Evolutionary conservation across 2,329 filamentous ascomycete genomes (phyloP).

Genomic region (Sarocladium strictum): DNA sequence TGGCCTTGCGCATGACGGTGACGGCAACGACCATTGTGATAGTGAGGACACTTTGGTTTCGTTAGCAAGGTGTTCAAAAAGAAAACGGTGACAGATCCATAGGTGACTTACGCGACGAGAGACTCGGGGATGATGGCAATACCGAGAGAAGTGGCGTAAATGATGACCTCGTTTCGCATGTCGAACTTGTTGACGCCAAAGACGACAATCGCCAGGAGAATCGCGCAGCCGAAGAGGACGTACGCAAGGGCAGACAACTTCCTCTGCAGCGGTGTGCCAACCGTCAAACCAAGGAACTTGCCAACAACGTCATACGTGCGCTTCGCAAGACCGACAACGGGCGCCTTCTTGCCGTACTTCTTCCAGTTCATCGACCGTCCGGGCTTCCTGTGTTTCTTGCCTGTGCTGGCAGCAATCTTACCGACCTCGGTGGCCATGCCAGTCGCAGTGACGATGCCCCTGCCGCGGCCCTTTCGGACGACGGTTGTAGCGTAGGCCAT

Average conservation of each 20-base stretch:
- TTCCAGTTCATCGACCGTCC: conserved; percentile 46
- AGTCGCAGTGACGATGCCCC: conserved; percentile 66
- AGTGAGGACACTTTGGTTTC: conserved; percentile 46
- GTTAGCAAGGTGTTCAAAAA: conserved; percentile 12
- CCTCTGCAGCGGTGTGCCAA: conserved; percentile 72
- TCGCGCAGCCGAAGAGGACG: conserved; percentile 66
- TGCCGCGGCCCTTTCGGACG: conserved; percentile 66
- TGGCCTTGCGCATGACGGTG: conserved; percentile 57
- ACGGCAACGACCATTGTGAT: conserved; percentile 65
- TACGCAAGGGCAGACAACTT: conserved; percentile 75
- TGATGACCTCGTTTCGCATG: conserved; percentile 45
- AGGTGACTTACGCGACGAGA: conserved; percentile 44
- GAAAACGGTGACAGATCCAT: conserved; percentile 23
- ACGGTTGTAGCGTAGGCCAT: conserved; percentile 70
- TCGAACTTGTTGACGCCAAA: conserved; percentile 52
- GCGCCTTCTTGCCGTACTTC: conserved; percentile 46
- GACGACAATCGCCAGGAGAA: conserved; percentile 50
- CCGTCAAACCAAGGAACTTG: conserved; percentile 54
- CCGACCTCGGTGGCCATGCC: conserved; percentile 69
- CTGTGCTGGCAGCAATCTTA: conserved; percentile 55
- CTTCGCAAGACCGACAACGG: conserved; percentile 39
- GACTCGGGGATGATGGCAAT: conserved; percentile 60
- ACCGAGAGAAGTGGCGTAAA: conserved; percentile 52
- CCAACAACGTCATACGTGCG: conserved; percentile 44
- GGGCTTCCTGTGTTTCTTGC: conserved; percentile 49